Percentiles rank a stretch among this genome's conserved stretches.
Evolutionary conservation across 306 rosid species (phyloP).

Genomic region (Geum urbanum): DNA sequence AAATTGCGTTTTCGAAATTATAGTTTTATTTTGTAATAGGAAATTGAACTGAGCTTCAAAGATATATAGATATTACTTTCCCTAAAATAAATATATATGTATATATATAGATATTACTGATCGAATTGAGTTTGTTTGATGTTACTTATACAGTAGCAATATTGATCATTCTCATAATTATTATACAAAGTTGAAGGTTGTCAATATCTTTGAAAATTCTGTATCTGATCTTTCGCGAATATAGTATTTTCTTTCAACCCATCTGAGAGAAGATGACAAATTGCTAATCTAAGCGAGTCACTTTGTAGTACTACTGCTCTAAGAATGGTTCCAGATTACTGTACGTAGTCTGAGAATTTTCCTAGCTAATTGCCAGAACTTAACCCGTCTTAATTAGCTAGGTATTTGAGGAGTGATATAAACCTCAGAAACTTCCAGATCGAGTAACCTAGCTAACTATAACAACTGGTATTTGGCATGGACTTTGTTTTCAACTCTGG

Average conservation of each 20-base stretch:
- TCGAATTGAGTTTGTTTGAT: too few species aligned
- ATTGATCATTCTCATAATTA: not conserved
- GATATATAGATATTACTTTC: too few species aligned
- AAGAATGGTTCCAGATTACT: not conserved
- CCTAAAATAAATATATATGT: too few species aligned
- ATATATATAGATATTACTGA: too few species aligned
- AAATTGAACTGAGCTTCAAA: too few species aligned
- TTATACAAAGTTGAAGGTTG: conserved; percentile 14
- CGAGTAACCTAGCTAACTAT: not conserved
- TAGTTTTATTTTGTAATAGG: too few species aligned
- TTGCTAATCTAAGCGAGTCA: not conserved
- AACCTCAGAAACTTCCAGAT: not conserved
- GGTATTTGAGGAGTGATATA: not conserved
- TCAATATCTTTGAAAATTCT: conserved; percentile 26
- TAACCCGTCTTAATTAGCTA: conserved; percentile 11
- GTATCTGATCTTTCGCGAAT: conserved; percentile 28
- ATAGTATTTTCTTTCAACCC: conserved; percentile 23
- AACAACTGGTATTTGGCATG: not conserved
- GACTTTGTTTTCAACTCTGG: conserved; percentile 3
- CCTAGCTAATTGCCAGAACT: not conserved
- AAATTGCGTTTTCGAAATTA: too few species aligned
- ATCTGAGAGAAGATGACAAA: conserved; percentile 33
- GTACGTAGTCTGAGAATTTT: not conserved
- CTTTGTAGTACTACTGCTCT: not conserved
- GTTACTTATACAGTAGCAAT: not conserved